phyloP scores from a whole-genome alignment of 2,329 filamentous ascomycete genomes.

The Fusarium sp. region DNA sequence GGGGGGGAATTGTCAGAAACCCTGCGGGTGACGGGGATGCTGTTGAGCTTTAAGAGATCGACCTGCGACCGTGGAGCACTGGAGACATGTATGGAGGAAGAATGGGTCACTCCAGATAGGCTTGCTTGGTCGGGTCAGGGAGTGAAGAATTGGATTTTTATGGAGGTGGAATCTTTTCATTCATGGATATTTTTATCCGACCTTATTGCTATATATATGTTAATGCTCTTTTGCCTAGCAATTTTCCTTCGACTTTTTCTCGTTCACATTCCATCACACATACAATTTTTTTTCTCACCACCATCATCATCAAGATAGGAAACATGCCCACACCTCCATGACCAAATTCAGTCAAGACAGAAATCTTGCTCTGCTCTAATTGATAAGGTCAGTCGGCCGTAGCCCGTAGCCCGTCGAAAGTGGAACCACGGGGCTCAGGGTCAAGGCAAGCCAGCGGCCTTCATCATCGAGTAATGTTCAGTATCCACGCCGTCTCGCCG shows the following conservation, averaged over 20 bases:
- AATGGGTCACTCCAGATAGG: slow-evolving; percentile 44
- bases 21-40: slow-evolving; percentile 37
- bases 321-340: slow-evolving; percentile 13
- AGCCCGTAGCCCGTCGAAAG: slow-evolving; percentile 22
- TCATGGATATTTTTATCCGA: slow-evolving; percentile 1
- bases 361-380: slow-evolving; percentile 4
- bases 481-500: slow-evolving; percentile 31
- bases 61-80: slow-evolving; percentile 30
- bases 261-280: slow-evolving; percentile 5
- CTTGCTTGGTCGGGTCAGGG: slow-evolving; percentile 34
- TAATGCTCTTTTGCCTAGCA: background rate
- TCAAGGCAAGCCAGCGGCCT: slow-evolving; percentile 39
- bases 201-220: background rate
- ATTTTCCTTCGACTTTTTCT: background rate
- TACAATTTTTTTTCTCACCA: background rate
- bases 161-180: slow-evolving; percentile 15
- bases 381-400: slow-evolving; percentile 23
- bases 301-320: slow-evolving; percentile 1
- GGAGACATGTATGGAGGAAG: slow-evolving; percentile 33
- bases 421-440: slow-evolving; percentile 42
- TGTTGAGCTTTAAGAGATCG: slow-evolving; percentile 45
- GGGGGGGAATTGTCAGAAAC: slow-evolving; percentile 35
- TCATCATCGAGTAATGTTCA: slow-evolving; percentile 30
- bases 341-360: slow-evolving; percentile 4
- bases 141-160: slow-evolving; percentile 28